Evolutionary conservation across 257 asterid species (phyloP), one percentile per base, ranked within the genome.

Genomic region (Fraxinus quadrangulata): DNA sequence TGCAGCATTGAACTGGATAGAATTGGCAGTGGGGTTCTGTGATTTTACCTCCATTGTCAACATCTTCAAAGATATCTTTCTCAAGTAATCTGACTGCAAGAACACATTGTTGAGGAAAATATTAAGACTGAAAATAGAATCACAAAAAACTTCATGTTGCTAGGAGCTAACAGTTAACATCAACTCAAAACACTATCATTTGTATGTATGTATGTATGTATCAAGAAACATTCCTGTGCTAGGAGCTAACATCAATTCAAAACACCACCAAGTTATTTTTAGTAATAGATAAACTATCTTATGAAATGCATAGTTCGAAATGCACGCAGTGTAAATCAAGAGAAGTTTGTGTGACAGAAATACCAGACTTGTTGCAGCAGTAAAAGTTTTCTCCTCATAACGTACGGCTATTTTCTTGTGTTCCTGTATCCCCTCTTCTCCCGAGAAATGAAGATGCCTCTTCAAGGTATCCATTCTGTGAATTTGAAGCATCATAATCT

Each of bases 401-500:
- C 96, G 87, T 54, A 90, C 80, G 59, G 96, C 96, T 78, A 89
- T 95, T 81, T 95, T 89, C 84, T 90, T 90, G 21, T 91, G 94
- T 85, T 91, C 97, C 81, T 86, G 91, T 47, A 90, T 81, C 70
- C 94, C 96, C 71, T 90, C 98, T 82, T 82, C 90, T 59, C 94
- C 97, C 80, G 96, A 88, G 83, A 86, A 86, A 79, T 97, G 98
- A 80, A 92, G 96, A 83, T 95, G 96, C 83, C 93, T 85, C 92
- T 92, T 91, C 90, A 95, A 85, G 61, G 92, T 88, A 34, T 93
- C 96, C 95, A 90, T 84, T 90, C 99, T 95, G 79, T 80, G 74
- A 81, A 79, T 70, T 69, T n/a, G 67, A 80, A 68, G 73, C 8
- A 19, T 71, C 67, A 34, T 37, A 45, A 39, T 71, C 73, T 80